Evolutionary conservation across 2,329 filamentous ascomycete genomes (phyloP), one percentile per base, ranked within the genome.

Genomic region (Talaromyces sp.): DNA sequence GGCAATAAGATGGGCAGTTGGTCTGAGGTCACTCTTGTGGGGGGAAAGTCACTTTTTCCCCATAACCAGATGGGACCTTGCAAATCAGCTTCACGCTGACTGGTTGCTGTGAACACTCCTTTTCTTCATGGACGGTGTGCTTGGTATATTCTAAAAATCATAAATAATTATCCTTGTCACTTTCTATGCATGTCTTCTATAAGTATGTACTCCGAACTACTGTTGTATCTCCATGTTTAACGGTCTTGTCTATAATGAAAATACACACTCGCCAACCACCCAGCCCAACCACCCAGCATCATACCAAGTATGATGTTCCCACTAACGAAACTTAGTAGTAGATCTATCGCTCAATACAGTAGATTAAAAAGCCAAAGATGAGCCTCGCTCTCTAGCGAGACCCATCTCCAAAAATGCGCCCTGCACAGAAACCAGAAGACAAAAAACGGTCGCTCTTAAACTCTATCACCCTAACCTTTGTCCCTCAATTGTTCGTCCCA

Each of bases 1-100:
- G 50, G 57, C 57, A 51, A 63, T 60, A 43, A 48, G 17, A n/a
- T n/a, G n/a, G 41, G 24, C 22, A 41, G 24, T 27, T 27, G 24
- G 24, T 27, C 43, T 47, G 42, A 50, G 46, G 39, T 49, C 33
- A 45, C 41, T 47, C 9, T 27, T 4, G 40, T 53, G 51, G 55
- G 52, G 49, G 49, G 35, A 47, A n/a, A n/a, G n/a, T n/a, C n/a
- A n/a, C n/a, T n/a, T n/a, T n/a, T n/a, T n/a, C n/a, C n/a, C n/a
- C n/a, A n/a, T n/a, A n/a, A n/a, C n/a, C n/a, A n/a, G n/a, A 7
- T 35, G 20, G 9, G 29, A 19, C 19, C 30, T 20, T 16, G 20
- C 11, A 24, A 47, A 42, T 46, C 51, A 49, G 20, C 4, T 19
- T 45, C 33, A 27, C 54, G 29, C 22, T 48, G 17, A 53, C 47